These are phyloP conservation scores for Ottelia alismoides DNA, from an alignment of 106 monocot species.

Conservation along the genomic window DNA sequence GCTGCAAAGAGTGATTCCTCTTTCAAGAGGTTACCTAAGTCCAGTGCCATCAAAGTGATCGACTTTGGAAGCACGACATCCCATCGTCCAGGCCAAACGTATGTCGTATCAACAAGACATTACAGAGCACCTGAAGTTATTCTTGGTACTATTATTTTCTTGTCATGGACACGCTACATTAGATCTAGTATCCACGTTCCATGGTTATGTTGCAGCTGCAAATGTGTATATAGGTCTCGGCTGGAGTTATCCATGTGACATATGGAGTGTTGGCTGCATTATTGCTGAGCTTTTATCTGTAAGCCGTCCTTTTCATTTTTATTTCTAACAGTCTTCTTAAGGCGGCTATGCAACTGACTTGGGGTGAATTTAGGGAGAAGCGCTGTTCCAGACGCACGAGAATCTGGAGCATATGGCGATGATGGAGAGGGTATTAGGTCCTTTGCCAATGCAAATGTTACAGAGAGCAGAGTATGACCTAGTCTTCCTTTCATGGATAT, in stretches of 20 bases:
- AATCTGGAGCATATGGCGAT: conserved; percentile 85
- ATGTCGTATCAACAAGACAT: conserved; percentile 76
- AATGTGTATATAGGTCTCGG: conserved; percentile 6
- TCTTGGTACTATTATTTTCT: conserved; percentile 24
- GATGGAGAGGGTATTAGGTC: conserved; percentile 87
- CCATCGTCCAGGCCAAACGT: conserved; percentile 41
- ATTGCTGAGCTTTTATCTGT: conserved; percentile 13
- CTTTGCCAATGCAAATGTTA: conserved; percentile 58
- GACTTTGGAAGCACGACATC: conserved; percentile 89
- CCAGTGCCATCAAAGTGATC: conserved; percentile 78
- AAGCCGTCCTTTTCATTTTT: too few relatives aligned
- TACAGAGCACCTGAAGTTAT: conserved; percentile 93
- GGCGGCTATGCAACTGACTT: background rate
- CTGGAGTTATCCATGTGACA: conserved; percentile 17
- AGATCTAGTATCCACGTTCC: too few relatives aligned
- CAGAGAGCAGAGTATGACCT: conserved; percentile 62
- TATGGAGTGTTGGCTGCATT: conserved; percentile 16
- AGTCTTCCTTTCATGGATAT: background rate
- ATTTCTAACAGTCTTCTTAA: background rate
- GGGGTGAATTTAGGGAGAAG: conserved; percentile 52
- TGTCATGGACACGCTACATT: too few relatives aligned
- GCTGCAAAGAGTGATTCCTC: too few relatives aligned
- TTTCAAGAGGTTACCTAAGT: conserved; percentile 58
- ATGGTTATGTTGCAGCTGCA: too few relatives aligned
- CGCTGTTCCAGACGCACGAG: conserved; percentile 85